These are phyloP conservation scores for Rhynchosporium agropyri DNA, from an alignment of 2,329 filamentous ascomycete genomes.

Conservation along the genomic window DNA sequence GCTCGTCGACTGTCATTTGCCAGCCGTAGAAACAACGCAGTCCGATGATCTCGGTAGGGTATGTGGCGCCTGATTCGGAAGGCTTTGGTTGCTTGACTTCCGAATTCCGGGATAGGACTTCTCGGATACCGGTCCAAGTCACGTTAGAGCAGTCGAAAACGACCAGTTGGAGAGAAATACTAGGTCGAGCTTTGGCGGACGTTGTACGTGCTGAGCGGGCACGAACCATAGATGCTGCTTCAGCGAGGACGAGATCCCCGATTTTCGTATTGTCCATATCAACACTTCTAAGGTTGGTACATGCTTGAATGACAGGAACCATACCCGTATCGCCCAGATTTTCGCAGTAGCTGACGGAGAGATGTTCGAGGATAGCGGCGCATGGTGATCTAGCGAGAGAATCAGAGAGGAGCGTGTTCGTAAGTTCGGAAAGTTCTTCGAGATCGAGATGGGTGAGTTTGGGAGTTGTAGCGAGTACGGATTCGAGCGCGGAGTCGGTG, in stretches of 20 bases:
- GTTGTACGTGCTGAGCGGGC: constrained; percentile 53
- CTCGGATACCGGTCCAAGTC: constrained; percentile 88
- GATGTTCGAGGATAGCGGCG: constrained; percentile 69
- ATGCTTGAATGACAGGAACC: constrained; percentile 78
- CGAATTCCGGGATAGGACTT: constrained; percentile 83
- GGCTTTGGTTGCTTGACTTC: constrained; percentile 60
- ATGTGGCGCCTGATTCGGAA: constrained; percentile 43
- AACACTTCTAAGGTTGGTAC: constrained; percentile 67
- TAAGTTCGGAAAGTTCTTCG: constrained; percentile 79
- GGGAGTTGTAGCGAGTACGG: constrained; percentile 74
- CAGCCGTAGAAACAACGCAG: constrained; percentile 95
- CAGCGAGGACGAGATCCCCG: constrained; percentile 81
- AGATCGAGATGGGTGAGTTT: constrained; percentile 84
- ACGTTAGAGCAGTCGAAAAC: constrained; percentile 92
- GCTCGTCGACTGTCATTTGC: constrained; percentile 93
- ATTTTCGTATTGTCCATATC: constrained; percentile 94
- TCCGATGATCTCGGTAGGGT: constrained; percentile 77
- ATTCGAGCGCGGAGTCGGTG: constrained; percentile 71
- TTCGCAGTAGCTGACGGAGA: constrained; percentile 91
- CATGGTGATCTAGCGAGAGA: constrained; percentile 78
- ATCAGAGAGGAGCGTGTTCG: constrained; percentile 71
- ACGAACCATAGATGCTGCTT: constrained; percentile 80
- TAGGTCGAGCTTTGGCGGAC: constrained; percentile 35
- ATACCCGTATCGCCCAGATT: constrained; percentile 80
- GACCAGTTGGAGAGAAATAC: constrained; percentile 68